A percentile compares a stretch with the other conserved stretches of the same genome.
Conservation (phyloP, 345 rosid genomes). For the Syzygium jambos region DNA sequence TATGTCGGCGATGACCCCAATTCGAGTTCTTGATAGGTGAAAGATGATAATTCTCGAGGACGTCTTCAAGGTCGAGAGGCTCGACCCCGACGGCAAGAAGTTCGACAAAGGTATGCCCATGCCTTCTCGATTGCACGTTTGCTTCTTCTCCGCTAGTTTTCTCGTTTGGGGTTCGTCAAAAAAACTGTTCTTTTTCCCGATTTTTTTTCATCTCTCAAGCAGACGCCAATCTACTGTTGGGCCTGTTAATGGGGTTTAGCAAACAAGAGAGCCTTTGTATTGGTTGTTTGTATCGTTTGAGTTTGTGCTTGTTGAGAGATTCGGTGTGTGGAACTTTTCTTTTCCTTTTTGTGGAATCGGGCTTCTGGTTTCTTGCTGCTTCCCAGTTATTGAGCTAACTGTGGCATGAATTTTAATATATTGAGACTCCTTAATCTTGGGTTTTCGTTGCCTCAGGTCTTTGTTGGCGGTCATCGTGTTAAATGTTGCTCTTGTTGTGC, state of each 20-base stretch:
- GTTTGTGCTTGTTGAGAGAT: background rate
- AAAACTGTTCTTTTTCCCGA: background rate
- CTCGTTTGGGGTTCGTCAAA: background rate
- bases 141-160: background rate
- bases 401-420: background rate
- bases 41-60: conserved; percentile 41
- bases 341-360: background rate
- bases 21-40: background rate
- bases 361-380: background rate
- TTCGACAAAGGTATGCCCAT: conserved; percentile 58
- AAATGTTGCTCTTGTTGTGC: background rate
- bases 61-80: conserved; percentile 47
- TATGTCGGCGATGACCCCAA: background rate
- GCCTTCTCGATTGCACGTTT: background rate
- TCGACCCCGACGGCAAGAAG: conserved; percentile 77
- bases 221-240: background rate
- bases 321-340: background rate
- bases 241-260: background rate
- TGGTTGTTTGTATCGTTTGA: background rate
- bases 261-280: background rate
- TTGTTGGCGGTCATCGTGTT: background rate
- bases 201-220: background rate
- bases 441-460: background rate
- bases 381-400: background rate
- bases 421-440: background rate